These are phyloP conservation scores for Saccharomyces paradoxus DNA, from an alignment of 805 yeast genomes.

Conservation along the genomic window DNA sequence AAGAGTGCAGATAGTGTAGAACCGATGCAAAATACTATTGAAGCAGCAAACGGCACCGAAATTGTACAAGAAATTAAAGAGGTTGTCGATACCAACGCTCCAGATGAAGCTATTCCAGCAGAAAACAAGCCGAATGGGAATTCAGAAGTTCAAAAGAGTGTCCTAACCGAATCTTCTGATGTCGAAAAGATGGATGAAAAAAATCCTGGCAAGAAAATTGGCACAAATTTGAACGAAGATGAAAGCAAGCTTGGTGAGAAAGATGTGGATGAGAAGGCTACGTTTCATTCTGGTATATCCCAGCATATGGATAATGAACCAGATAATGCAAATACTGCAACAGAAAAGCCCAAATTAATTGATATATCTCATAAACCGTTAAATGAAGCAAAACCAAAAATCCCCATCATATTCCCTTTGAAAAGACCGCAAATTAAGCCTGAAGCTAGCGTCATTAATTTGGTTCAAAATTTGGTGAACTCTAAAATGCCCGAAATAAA, in stretches of 20 bases:
- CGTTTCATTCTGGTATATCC: background rate
- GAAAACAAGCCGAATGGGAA: slow-evolving; percentile 2
- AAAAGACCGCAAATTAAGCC: slow-evolving; percentile 1
- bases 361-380: background rate
- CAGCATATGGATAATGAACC: background rate
- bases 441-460: slow-evolving; percentile 9
- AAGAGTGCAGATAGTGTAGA: background rate
- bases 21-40: background rate
- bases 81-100: slow-evolving; percentile 6
- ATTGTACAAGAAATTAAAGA: slow-evolving; percentile 5
- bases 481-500: slow-evolving; percentile 14
- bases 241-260: background rate
- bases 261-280: background rate
- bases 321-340: background rate
- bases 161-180: slow-evolving; percentile 9
- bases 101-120: slow-evolving; percentile 5
- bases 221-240: background rate
- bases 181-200: background rate
- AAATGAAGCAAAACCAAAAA: background rate
- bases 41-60: background rate
- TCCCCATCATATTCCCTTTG: background rate
- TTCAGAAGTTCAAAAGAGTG: slow-evolving; percentile 4
- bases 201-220: background rate
- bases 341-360: background rate
- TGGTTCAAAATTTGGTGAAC: slow-evolving; percentile 18